Conservation (phyloP, 352 stramenopile genomes). For the Phytophthora podocarpi region DNA sequence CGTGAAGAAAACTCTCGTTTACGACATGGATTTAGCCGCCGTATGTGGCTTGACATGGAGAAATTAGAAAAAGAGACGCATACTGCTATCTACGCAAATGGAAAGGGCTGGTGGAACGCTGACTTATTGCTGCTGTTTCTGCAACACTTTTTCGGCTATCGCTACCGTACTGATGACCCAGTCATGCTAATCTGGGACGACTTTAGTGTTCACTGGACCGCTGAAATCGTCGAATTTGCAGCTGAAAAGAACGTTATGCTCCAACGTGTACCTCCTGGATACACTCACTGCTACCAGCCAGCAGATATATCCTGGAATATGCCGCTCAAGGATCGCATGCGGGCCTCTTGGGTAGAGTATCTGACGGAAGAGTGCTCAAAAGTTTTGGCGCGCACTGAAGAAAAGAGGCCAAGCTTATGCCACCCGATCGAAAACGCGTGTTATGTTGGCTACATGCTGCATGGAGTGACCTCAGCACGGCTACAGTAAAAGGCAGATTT, state of each 20-base stretch:
- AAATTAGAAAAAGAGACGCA: constrained; percentile 4
- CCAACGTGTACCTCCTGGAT: constrained; percentile 10
- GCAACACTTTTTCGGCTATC: constrained; percentile 15
- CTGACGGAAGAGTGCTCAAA: not conserved
- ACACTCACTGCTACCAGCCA: constrained; percentile 22
- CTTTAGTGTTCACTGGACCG: constrained; percentile 27
- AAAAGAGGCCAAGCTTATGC: too few species aligned
- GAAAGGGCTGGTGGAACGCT: constrained; percentile 23
- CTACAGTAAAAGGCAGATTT: not conserved
- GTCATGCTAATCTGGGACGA: constrained; percentile 30
- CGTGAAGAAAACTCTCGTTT: too few species aligned
- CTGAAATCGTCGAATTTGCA: constrained; percentile 11
- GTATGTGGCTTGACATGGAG: constrained; percentile 20
- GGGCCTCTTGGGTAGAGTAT: not conserved
- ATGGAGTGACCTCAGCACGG: not conserved
- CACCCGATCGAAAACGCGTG: too few species aligned
- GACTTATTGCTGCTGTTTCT: constrained; percentile 18
- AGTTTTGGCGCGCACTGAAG: not conserved
- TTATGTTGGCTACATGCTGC: constrained; percentile 3
- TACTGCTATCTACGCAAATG: constrained; percentile 30
- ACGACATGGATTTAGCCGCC: constrained; percentile 39
- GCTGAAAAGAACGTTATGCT: constrained; percentile 14
- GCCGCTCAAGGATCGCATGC: constrained; percentile 16
- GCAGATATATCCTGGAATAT: constrained; percentile 31
- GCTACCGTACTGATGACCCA: not conserved